phyloP scores from a whole-genome alignment of 768 basidiomycete species.

The Rhizopogon salebrosus region DNA sequence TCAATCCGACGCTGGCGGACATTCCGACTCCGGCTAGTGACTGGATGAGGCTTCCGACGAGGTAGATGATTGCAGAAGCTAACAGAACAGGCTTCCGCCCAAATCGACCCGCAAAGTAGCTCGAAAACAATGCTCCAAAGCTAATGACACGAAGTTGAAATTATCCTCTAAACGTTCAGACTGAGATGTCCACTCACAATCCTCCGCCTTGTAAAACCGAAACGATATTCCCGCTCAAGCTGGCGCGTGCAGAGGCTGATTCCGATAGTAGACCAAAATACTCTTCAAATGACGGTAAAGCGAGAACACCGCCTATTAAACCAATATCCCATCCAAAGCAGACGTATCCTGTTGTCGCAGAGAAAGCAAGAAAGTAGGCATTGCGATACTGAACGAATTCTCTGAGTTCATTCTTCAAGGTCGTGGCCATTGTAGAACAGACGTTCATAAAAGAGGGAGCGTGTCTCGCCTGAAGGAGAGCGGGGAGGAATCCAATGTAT shows the following conservation, averaged over 20 bases:
- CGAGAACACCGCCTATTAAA: constrained; percentile 31
- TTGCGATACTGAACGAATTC: constrained; percentile 27
- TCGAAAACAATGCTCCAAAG: constrained; percentile 25
- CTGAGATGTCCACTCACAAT: constrained; percentile 18
- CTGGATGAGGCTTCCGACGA: constrained; percentile 31
- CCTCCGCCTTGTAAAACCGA: constrained; percentile 32
- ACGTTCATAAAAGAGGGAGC: background rate
- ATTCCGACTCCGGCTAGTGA: constrained; percentile 28
- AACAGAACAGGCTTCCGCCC: constrained; percentile 32
- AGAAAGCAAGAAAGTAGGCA: constrained; percentile 29
- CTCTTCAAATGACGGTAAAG: constrained; percentile 30
- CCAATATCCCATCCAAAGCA: constrained; percentile 35
- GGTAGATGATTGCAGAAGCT: constrained; percentile 25
- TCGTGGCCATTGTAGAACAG: constrained; percentile 8
- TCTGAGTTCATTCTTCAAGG: constrained; percentile 15
- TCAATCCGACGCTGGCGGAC: constrained; percentile 18
- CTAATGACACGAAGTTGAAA: constrained; percentile 3
- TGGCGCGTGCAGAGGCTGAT: constrained; percentile 18
- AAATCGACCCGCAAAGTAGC: constrained; percentile 24
- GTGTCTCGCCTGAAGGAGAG: background rate
- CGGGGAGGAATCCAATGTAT: background rate
- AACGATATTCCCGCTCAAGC: constrained; percentile 32
- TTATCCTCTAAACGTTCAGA: background rate
- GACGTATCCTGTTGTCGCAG: constrained; percentile 29
- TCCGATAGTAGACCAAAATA: constrained; percentile 28